Evolutionary conservation across 768 basidiomycete species (phyloP), one percentile per base, ranked within the genome.

Genomic region (Tephrocybe sp.): DNA sequence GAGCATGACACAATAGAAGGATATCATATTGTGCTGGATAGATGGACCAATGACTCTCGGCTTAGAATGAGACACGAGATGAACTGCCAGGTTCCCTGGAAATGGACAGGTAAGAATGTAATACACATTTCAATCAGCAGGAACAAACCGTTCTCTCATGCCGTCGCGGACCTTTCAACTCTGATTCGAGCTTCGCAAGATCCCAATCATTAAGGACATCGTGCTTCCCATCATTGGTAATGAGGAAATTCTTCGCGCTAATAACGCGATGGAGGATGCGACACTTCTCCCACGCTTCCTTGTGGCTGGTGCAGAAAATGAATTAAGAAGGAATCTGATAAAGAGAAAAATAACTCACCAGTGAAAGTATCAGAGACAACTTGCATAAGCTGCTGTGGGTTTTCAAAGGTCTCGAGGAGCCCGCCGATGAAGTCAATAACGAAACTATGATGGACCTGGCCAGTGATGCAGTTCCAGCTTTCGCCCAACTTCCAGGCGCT

Each of bases 31-130:
- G 22, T 69, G 66, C 19, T 58, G 46, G n/a, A 67, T 49, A 0
- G 26, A 17, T 68, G 67, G 5, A 40, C 20, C 23, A 62, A 62
- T 12, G 7, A 13, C 9, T 58, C 44, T 11, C 58, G 9, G 22
- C 12, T 10, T 5, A 68, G 57, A 5, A 70, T 45, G 6, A 39
- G 44, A 0, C 51, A 41, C 1, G 68, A 66, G 55, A 68, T 65
- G 45, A 67, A 68, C 30, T 61, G 60, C 68, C 67, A 69, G 12
- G 67, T 69, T 0, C 69, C 68, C 67, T 69, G 34, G 10, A 31
- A 32, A 34, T 35, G 7, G 9, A 30, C 16, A 32, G 17, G 22
- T 13, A 11, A 38, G 30, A 6, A 23, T 33, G 13, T 31, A 14
- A 3, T 14, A 39, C 20, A 6, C 9, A 9, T n/a, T 39, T 2